Evolutionary conservation across 2,329 filamentous ascomycete genomes (phyloP).

Genomic region (Sclerotiophoma versabilis): DNA sequence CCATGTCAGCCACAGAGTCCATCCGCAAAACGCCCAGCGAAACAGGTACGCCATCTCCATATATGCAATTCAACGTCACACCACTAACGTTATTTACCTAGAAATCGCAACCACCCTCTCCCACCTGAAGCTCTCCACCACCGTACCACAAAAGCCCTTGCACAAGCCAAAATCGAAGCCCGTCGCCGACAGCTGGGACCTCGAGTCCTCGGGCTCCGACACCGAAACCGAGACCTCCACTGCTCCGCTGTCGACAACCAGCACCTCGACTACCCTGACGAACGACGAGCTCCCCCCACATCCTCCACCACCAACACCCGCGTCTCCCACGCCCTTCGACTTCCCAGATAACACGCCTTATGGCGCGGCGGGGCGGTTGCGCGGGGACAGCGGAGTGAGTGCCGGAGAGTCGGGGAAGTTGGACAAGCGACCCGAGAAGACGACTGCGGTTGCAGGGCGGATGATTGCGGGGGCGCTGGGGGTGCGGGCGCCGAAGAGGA

Average conservation of each 20-base stretch:
- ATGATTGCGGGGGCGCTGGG: conserved; percentile 91
- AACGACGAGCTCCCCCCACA: conserved; percentile 27
- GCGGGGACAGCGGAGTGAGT: conserved; percentile 34
- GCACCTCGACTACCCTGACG: neutral
- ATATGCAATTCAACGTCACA: neutral
- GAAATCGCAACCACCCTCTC: conserved; percentile 49
- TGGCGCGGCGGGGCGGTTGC: conserved; percentile 14
- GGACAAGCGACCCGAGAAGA: conserved; percentile 78
- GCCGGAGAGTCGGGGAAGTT: conserved; percentile 17
- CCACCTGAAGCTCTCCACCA: conserved; percentile 46
- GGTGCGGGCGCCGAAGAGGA: conserved; percentile 78
- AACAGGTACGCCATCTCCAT: conserved; percentile 13
- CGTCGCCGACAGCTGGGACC: conserved; percentile 78
- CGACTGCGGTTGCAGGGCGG: conserved; percentile 85
- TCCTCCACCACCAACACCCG: conserved; percentile 46
- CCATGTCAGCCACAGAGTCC: conserved; percentile 20
- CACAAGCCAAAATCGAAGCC: conserved; percentile 46
- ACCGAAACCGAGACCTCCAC: conserved; percentile 41
- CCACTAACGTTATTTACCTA: conserved; percentile 20
- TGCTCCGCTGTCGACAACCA: conserved; percentile 33
- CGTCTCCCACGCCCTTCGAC: conserved; percentile 45
- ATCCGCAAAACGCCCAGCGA: conserved; percentile 30
- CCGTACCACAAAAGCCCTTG: conserved; percentile 38
- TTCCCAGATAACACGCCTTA: conserved; percentile 37
- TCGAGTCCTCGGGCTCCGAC: conserved; percentile 62